A percentile compares a stretch with the other conserved stretches of the same genome.
Conservation (phyloP, 495 filamentous ascomycete genomes). For the Penicillium roqueforti region DNA sequence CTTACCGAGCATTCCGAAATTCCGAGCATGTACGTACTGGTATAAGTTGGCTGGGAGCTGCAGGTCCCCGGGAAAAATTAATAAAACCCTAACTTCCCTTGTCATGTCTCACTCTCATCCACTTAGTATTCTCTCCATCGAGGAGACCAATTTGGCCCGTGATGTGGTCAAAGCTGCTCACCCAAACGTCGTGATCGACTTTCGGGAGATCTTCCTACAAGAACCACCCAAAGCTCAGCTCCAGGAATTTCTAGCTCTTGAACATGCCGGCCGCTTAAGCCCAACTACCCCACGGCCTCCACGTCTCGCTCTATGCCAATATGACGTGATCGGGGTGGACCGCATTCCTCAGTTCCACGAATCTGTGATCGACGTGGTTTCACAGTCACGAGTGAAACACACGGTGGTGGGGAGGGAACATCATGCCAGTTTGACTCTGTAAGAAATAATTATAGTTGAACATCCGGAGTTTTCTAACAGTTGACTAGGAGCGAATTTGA, state of each 20-base stretch:
- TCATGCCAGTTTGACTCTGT: slow-evolving; percentile 60
- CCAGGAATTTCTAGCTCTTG: slow-evolving; percentile 44
- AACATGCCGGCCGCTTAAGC: slow-evolving; percentile 46
- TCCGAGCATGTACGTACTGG: not conserved
- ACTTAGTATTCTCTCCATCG: slow-evolving; percentile 42
- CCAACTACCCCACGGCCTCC: slow-evolving; percentile 48
- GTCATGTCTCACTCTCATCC: slow-evolving; percentile 46
- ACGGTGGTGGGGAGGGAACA: slow-evolving; percentile 53
- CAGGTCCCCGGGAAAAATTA: not conserved
- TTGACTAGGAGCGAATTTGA: slow-evolving; percentile 55
- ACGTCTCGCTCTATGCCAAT: slow-evolving; percentile 59
- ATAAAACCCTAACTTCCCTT: not conserved
- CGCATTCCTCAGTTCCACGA: slow-evolving; percentile 57
- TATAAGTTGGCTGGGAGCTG: not conserved
- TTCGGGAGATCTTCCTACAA: slow-evolving; percentile 50
- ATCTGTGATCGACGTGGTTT: slow-evolving; percentile 56
- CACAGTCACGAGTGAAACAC: slow-evolving; percentile 45
- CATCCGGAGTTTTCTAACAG: slow-evolving; percentile 14
- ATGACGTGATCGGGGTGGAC: slow-evolving; percentile 59
- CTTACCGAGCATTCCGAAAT: slow-evolving; percentile 6
- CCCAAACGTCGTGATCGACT: slow-evolving; percentile 43
- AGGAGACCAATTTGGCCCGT: slow-evolving; percentile 45
- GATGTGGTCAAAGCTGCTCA: slow-evolving; percentile 43
- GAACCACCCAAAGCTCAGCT: slow-evolving; percentile 49
- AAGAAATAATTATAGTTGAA: slow-evolving; percentile 15